Evolutionary conservation across 1,139 yeast species (phyloP), one percentile per base, ranked within the genome.

Genomic region (Diutina scorzettiae): DNA sequence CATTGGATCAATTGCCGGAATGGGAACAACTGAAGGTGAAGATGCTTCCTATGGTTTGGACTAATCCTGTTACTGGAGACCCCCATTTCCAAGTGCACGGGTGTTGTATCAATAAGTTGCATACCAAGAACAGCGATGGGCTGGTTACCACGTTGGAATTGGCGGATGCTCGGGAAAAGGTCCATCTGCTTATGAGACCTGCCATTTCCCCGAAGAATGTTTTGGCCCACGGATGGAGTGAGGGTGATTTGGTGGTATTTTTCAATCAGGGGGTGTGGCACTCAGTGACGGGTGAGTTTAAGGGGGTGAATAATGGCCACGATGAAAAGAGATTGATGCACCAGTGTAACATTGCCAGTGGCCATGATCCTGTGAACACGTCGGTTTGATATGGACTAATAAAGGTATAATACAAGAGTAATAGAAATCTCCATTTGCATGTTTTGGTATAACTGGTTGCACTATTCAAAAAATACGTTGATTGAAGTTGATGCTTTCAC

Each of bases 241-340:
- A 78, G 51, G 95, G 95, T 43, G 95, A 85, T 53, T 69, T 85
- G 56, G 93, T 84, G 28, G 78, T 85, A 45, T 85, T 85, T 66
- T 84, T 69, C 63, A 85, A 85, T 66, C 73, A 89, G 57, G 95
- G 95, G 34, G 91, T 85, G 11, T 81, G 87, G 80, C 95, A 85
- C 57, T 77, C 91, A 4, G 95, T 85, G 31, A 84, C 95, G 21
- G 95, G 95, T 42, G 95, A 84, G 58, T 80, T 85, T 60, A 68
- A 68, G 53, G 73, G 71, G 3, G 60, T 64, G 37, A 60, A 60
- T 25, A 57, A 58, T 43, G 80, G 76, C 21, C 69, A 71, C 20
- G 84, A 81, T 44, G 93, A 84, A 56, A 76, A 76, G 54, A 73
- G 95, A 58, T 68, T 85, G 57, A 84, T 85, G 94, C 95, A 85